Evolutionary conservation across 495 filamentous ascomycete species (phyloP), one percentile per base, ranked within the genome.

Genomic region (Lindgomyces ingoldianus): DNA sequence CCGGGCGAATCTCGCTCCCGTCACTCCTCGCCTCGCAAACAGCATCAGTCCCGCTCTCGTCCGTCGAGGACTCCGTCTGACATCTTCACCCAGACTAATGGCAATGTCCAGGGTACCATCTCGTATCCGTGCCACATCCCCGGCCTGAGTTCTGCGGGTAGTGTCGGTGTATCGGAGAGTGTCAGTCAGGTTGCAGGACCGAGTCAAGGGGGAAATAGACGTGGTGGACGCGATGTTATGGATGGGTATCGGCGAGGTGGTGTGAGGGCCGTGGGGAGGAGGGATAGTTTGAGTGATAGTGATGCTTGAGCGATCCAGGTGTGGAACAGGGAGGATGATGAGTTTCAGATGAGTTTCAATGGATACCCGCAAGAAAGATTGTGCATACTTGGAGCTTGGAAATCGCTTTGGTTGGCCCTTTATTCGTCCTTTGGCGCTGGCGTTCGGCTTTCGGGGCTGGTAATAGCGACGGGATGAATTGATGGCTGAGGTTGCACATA

Each of bases 111-210:
- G 12, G 91, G 91, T 22, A 94, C 91, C 19, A 92, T 90, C 80
- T 85, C 82, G 49, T 96, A 96, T 73, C 84, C 82, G 62, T 90
- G 93, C 74, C 81, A 87, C 1, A 90, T 93, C 65, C 89, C 91
- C 0, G 90, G 90, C 1, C 74, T 93, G 70, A 86, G 81, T 30
- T 77, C 79, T 60, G 78, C 29, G 78, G 80, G 57, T 74, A 77
- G 12, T 70, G 75, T 48, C 70, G 79, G 29, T 69, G 69, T 76
- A 19, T 72, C 73, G 55, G 79, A 81, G 68, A 69, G 65, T 52
- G 60, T 67, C 19, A 68, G 67, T 65, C 63, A 55, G 57, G 66
- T 73, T 41, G 69, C 68, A 22, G 66, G 58, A 26, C 58, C 53
- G 60, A 67, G 67, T 50, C 67, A 45, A 25, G 46, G 36, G 18